Percentiles rank a stretch among this genome's conserved stretches.
phyloP scores from a whole-genome alignment of 2,329 filamentous ascomycete genomes.

The Pseudophaeomoniella oleicola region DNA sequence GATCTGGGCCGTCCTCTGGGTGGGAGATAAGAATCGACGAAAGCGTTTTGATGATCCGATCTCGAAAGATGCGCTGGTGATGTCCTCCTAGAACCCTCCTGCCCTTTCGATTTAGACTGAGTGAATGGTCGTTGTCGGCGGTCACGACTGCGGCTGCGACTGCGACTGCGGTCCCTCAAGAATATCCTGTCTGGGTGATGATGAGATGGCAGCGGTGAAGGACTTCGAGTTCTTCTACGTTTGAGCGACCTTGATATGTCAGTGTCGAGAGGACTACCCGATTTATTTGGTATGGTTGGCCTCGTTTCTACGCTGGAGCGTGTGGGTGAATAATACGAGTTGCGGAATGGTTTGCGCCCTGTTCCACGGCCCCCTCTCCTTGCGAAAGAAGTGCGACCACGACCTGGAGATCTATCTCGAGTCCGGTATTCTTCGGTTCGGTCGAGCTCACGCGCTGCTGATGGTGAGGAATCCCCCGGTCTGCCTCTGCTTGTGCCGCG shows the following conservation, averaged over 20 bases:
- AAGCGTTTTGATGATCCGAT: constrained; percentile 10
- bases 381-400: not conserved
- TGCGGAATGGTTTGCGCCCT: not conserved
- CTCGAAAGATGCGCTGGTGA: constrained; percentile 18
- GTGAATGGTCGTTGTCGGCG: constrained; percentile 16
- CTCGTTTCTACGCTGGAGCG: not conserved
- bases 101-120: not conserved
- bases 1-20: constrained; percentile 13
- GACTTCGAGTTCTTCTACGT: constrained; percentile 12
- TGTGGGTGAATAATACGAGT: not conserved
- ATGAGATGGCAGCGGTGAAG: constrained; percentile 7
- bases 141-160: constrained; percentile 24
- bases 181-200: not conserved
- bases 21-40: constrained; percentile 13
- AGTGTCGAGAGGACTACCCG: constrained; percentile 6
- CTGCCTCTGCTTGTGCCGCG: constrained; percentile 8
- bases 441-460: constrained; percentile 5
- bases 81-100: constrained; percentile 4
- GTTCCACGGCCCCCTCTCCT: not conserved
- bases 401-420: not conserved
- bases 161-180: constrained; percentile 18
- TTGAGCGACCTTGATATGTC: constrained; percentile 9
- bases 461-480: constrained; percentile 7
- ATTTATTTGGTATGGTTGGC: not conserved
- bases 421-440: not conserved